Conservation (phyloP, 257 asterid species). For the Solanum medicagineum region DNA sequence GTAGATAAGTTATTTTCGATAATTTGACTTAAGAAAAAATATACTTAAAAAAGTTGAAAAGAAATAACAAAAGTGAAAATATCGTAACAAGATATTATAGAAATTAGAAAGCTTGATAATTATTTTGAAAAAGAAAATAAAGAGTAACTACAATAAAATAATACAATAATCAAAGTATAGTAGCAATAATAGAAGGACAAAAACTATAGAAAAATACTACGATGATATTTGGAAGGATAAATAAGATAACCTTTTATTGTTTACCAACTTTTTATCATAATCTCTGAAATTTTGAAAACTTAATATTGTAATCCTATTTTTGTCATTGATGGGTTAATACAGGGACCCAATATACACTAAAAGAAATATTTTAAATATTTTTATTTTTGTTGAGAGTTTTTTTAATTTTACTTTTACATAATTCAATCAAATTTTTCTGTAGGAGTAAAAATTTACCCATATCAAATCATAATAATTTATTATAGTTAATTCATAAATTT, state of each 20-base stretch:
- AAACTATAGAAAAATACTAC: not conserved
- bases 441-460: not conserved
- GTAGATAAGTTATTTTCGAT: not conserved
- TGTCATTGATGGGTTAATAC: not conserved
- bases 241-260: not conserved
- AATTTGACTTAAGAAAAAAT: not conserved
- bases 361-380: not conserved
- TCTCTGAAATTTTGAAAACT: not conserved
- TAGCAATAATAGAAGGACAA: not conserved
- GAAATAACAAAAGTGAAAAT: not conserved
- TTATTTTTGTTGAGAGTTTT: not conserved
- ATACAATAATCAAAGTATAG: not conserved
- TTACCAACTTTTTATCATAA: not conserved
- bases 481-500: not conserved
- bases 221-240: not conserved
- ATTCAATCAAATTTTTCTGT: not conserved
- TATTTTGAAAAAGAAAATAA: accelerated
- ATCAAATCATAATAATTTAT: not conserved
- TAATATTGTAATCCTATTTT: not conserved
- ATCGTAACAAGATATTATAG: not conserved
- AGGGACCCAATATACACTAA: no score
- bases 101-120: not conserved
- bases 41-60: not conserved
- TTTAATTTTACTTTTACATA: not conserved
- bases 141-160: not conserved